Conservation (phyloP, 306 rosid genomes). For the Cucumis hystrix region DNA sequence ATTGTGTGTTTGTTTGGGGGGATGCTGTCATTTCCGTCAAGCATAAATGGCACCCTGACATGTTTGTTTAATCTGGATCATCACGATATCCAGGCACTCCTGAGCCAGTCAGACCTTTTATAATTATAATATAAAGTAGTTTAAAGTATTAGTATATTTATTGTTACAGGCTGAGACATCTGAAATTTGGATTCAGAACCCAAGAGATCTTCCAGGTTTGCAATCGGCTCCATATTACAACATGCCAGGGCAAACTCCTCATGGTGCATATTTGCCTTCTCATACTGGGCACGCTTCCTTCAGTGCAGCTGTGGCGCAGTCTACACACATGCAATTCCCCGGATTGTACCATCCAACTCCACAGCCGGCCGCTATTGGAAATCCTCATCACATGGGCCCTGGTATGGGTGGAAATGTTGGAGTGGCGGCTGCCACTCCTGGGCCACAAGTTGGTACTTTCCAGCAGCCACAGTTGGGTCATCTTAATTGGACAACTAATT, state of each 20-base stretch:
- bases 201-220: constrained; percentile 75
- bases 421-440: constrained; percentile 77
- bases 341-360: constrained; percentile 83
- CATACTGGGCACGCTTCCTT: constrained; percentile 67
- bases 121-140: neutral
- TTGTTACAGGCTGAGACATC: constrained; percentile 76
- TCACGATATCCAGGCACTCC: neutral
- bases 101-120: neutral
- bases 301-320: constrained; percentile 79
- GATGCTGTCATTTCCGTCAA: neutral
- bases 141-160: neutral
- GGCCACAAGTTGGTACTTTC: constrained; percentile 85
- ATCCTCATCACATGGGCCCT: constrained; percentile 78
- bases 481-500: constrained; percentile 83
- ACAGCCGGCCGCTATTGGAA: constrained; percentile 56
- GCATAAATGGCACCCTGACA: neutral
- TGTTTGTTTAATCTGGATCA: neutral
- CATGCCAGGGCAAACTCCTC: constrained; percentile 84
- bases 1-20: neutral
- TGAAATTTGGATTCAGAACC: constrained; percentile 93
- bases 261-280: constrained; percentile 69
- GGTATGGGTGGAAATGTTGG: constrained; percentile 77
- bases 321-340: constrained; percentile 97
- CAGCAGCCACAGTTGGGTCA: constrained; percentile 88
- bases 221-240: constrained; percentile 79